Conservation (phyloP, 352 stramenopile species). For the Globisporangium cederbergense region DNA sequence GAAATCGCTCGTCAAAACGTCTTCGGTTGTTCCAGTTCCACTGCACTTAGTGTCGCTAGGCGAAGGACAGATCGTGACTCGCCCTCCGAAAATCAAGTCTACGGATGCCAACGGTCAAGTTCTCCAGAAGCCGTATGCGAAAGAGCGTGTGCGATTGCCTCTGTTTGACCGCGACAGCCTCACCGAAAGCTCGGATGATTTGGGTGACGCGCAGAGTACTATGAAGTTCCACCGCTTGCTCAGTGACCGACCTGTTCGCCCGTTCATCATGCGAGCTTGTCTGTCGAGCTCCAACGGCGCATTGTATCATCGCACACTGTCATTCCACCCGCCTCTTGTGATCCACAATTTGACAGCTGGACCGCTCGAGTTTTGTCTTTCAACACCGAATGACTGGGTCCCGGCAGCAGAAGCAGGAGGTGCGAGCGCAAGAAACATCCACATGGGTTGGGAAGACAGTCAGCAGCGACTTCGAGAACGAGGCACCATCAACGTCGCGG, state of each 20-base stretch:
- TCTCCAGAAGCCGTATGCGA: conserved; percentile 67
- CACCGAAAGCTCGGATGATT: conserved; percentile 26
- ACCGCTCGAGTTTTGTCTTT: conserved; percentile 67
- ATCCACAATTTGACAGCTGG: conserved; percentile 77
- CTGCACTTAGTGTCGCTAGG: conserved; percentile 68
- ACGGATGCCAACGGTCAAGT: conserved; percentile 19
- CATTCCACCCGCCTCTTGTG: conserved; percentile 76
- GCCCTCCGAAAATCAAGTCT: conserved; percentile 55
- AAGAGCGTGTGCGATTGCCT: conserved; percentile 65
- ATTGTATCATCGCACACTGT: conserved; percentile 70
- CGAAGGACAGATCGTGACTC: conserved; percentile 74
- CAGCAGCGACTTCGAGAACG: conserved; percentile 76
- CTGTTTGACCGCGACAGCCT: conserved; percentile 49
- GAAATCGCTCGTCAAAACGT: conserved; percentile 60
- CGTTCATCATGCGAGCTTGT: conserved; percentile 75
- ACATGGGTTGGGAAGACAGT: conserved; percentile 66
- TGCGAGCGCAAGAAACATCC: conserved; percentile 32
- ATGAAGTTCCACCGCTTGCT: conserved; percentile 82
- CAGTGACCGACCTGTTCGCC: conserved; percentile 69
- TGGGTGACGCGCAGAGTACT: conserved; percentile 29
- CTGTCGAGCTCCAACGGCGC: conserved; percentile 50
- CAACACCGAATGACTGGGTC: conserved; percentile 69
- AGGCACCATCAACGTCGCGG: conserved; percentile 71
- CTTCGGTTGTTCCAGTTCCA: conserved; percentile 60
- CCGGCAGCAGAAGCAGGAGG: conserved; percentile 40